These are phyloP conservation scores for Sporothrix sp. DNA, from an alignment of 2,329 filamentous ascomycete genomes.

Conservation along the genomic window DNA sequence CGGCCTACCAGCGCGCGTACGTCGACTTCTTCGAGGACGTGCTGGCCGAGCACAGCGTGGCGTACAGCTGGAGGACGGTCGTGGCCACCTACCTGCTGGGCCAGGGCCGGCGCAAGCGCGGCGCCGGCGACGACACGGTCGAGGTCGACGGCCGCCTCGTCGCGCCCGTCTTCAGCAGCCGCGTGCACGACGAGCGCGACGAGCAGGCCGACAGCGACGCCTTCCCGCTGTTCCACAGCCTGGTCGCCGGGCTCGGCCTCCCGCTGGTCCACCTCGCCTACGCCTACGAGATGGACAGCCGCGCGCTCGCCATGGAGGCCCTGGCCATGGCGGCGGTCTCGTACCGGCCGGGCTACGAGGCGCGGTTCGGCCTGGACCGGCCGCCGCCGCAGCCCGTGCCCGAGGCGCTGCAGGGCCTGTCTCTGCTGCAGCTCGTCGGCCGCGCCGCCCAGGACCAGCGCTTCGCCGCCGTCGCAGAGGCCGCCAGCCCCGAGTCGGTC, in stretches of 20 bases:
- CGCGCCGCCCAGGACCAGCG: slow-evolving; percentile 58
- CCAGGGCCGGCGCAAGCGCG: slow-evolving; percentile 22
- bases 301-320: slow-evolving; percentile 81
- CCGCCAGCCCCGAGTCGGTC: slow-evolving; percentile 52
- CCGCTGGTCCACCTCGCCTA: slow-evolving; percentile 94
- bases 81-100: slow-evolving; percentile 66
- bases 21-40: slow-evolving; percentile 95
- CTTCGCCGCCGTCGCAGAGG: slow-evolving; percentile 47
- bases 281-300: slow-evolving; percentile 77
- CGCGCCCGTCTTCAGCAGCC: not conserved
- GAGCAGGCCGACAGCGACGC: not conserved
- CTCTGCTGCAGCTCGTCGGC: slow-evolving; percentile 61
- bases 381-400: slow-evolving; percentile 57
- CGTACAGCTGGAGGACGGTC: slow-evolving; percentile 78
- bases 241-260: slow-evolving; percentile 51
- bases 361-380: slow-evolving; percentile 61
- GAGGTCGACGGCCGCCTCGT: not conserved
- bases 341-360: slow-evolving; percentile 43
- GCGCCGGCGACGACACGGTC: slow-evolving; percentile 1
- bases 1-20: slow-evolving; percentile 76
- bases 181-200: not conserved
- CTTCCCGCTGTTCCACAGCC: slow-evolving; percentile 34
- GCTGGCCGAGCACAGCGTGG: slow-evolving; percentile 54
- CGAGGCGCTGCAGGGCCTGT: slow-evolving; percentile 35
- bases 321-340: slow-evolving; percentile 55